phyloP scores from a whole-genome alignment of 148 eudicot genomes.

The Drosera capensis region DNA sequence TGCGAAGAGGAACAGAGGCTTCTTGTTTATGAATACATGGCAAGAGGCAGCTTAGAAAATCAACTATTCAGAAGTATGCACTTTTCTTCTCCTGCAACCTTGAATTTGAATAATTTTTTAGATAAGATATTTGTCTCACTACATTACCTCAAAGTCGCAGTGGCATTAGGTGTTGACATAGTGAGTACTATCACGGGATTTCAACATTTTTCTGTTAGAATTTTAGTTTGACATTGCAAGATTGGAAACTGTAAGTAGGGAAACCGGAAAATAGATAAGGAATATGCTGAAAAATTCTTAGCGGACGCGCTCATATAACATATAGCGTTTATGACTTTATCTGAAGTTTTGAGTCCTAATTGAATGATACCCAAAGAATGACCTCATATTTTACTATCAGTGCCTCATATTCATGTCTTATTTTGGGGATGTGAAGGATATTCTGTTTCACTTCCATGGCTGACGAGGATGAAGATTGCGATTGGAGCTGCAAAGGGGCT shows the following conservation, averaged over 20 bases:
- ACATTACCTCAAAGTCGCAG: no score
- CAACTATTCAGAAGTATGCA: slow-evolving; percentile 59
- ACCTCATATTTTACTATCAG: not conserved
- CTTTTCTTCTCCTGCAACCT: not conserved
- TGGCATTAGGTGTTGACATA: no score
- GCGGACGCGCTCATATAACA: no score
- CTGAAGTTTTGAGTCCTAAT: no score
- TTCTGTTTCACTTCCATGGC: slow-evolving; percentile 79
- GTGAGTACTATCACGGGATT: no score
- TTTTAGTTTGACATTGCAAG: no score
- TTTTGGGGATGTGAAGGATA: slow-evolving; percentile 28
- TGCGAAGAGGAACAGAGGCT: slow-evolving; percentile 63
- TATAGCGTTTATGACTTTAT: no score
- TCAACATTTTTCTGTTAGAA: no score
- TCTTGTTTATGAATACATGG: slow-evolving; percentile 55
- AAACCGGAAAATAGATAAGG: no score
- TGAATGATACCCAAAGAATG: not conserved
- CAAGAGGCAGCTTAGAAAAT: slow-evolving; percentile 60
- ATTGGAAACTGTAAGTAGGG: no score
- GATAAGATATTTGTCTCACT: not conserved
- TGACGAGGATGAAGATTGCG: slow-evolving; percentile 75
- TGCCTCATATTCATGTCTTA: not conserved
- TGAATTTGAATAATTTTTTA: not conserved
- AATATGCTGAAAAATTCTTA: no score
- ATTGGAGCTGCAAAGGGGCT: slow-evolving; percentile 92